Base-by-base conservation (phyloP, 805 yeast species). In the Kodamaea lidongshanica region DNA sequence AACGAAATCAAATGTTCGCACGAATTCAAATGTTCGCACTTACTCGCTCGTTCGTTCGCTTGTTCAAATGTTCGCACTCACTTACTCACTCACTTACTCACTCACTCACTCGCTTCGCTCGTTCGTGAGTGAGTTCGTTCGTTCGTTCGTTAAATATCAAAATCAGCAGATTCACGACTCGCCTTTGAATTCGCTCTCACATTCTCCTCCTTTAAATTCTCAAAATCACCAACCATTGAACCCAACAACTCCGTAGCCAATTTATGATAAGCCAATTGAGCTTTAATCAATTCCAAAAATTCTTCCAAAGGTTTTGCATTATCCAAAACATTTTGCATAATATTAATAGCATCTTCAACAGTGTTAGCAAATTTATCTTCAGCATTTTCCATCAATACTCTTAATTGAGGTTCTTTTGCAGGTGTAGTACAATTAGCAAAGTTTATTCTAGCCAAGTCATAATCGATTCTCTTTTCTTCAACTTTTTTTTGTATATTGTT, bases 341-440 rank as follows among this genome's bases (percentile, higher is more conserved):
- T 74, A 22, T 77, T 64, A 32, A 84, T 85, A 22, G 94, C 92
- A 48, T 81, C 92, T 60, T 85, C 95, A 19, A 86, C 86, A 14
- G 88, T 80, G 44, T 82, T 84, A 27, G 92, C 94, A 54, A 85
- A 85, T 48, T 81, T 88, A 48, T 85, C 95, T 61, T 85, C 95
- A 30, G 85, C 77, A 38, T 78, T 73, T 57, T 85, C 94, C 71
- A 85, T 78, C 40, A 76, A 72, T 28, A 78, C 81, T 46, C 88
- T 69, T 37, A 80, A 70, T 28, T 77, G 77, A 11, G 88, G 85
- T 50, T 79, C 80, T 56, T 77, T 77, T 19, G 58, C 44, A 4
- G 70, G 65, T 38, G 62, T 61, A 6, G 62, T 40, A 45, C 68
- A 60, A 35, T 45, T 52, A 23, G 65, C 48, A 41, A 65, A 57